A percentile compares a stretch with the other conserved stretches of the same genome.
These are phyloP conservation scores for Adiantum capillusveneris DNA, from an alignment of 75 land plant genomes.

Conservation along the genomic window DNA sequence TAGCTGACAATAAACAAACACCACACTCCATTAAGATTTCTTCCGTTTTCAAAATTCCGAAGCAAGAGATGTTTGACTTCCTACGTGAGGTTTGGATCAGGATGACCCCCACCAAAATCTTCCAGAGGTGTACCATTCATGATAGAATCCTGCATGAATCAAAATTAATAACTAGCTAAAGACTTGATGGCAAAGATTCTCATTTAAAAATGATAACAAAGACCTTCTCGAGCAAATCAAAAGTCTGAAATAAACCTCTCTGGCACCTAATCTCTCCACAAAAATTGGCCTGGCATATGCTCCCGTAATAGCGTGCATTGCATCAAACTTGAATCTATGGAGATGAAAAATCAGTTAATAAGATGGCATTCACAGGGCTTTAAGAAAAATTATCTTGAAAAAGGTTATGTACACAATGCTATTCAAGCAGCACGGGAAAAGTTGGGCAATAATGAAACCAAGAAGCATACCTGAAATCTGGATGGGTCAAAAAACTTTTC, in stretches of 20 bases:
- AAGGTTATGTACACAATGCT: too few relatives aligned
- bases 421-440: not conserved
- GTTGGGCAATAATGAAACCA: not conserved
- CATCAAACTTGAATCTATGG: conserved; percentile 81
- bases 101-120: conserved; percentile 97
- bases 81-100: conserved; percentile 96
- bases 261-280: conserved; percentile 79
- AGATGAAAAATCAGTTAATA: too few relatives aligned
- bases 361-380: too few relatives aligned
- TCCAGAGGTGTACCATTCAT: conserved; percentile 76
- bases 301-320: conserved; percentile 97
- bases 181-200: not conserved
- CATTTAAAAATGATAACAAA: not conserved
- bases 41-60: not conserved
- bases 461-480: conserved; percentile 68
- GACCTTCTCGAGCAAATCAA: too few relatives aligned
- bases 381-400: too few relatives aligned
- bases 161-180: too few relatives aligned
- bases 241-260: conserved; percentile 25
- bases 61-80: conserved; percentile 4
- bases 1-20: conserved; percentile 32
- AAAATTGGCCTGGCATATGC: conserved; percentile 96
- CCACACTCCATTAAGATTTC: not conserved
- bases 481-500: conserved; percentile 44
- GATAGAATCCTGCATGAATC: conserved; percentile 43